These are phyloP conservation scores for Lunasporangiospora selenospora DNA, from an alignment of 192 early-diverging fungal species.

Conservation along the genomic window DNA sequence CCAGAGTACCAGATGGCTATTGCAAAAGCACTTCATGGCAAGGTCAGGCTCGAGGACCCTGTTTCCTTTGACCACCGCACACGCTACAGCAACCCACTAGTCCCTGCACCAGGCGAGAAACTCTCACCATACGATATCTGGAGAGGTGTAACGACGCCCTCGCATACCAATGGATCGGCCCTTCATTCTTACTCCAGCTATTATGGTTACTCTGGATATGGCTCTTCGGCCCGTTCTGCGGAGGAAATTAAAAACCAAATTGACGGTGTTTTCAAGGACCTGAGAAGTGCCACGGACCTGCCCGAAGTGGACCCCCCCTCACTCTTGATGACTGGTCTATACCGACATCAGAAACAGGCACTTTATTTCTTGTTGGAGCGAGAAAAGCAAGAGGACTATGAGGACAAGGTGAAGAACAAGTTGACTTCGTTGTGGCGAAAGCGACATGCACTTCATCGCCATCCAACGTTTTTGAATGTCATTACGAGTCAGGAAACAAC, in stretches of 20 bases:
- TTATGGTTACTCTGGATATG: constrained; percentile 22
- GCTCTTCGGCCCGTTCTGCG: constrained; percentile 16
- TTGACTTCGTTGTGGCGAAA: constrained; percentile 51
- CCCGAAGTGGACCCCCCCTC: constrained; percentile 60
- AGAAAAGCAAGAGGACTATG: constrained; percentile 70
- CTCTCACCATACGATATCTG: constrained; percentile 32
- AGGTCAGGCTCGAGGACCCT: constrained; percentile 34
- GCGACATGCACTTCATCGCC: constrained; percentile 39
- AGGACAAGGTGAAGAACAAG: constrained; percentile 52
- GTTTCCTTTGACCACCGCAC: constrained; percentile 39
- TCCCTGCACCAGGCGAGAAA: constrained; percentile 27
- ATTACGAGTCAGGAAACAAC: constrained; percentile 55
- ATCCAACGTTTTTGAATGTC: constrained; percentile 52
- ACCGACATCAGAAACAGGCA: constrained; percentile 85
- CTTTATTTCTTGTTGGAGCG: constrained; percentile 80
- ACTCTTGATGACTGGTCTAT: constrained; percentile 60
- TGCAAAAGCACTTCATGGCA: constrained; percentile 36
- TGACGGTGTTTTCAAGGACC: constrained; percentile 64
- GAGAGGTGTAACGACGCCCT: constrained; percentile 23
- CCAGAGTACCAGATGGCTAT: constrained; percentile 27
- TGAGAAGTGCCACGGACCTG: constrained; percentile 55
- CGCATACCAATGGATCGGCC: not conserved
- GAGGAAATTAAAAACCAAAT: constrained; percentile 59
- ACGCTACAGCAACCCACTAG: constrained; percentile 38
- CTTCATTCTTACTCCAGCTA: constrained; percentile 20